Percentiles rank a stretch among this genome's conserved stretches.
These are phyloP conservation scores for Leptosphaerulina australis DNA, from an alignment of 2,329 filamentous ascomycete species.

Conservation along the genomic window DNA sequence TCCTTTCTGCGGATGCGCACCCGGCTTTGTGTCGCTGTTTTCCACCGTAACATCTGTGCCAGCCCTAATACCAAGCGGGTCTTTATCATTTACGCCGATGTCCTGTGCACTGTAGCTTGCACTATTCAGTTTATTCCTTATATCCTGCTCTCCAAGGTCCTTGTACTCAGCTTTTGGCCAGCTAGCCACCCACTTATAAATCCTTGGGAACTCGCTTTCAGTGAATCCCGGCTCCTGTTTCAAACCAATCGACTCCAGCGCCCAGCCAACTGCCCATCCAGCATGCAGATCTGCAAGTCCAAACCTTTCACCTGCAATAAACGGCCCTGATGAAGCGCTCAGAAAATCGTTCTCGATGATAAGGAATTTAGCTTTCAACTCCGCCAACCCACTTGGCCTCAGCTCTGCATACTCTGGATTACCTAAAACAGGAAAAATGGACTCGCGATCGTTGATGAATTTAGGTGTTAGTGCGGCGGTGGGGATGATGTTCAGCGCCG, in stretches of 20 bases:
- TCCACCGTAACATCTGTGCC: conserved; percentile 4
- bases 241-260: background rate
- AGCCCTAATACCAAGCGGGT: conserved; percentile 1
- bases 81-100: conserved; percentile 7
- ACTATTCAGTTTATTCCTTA: background rate
- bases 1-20: conserved; percentile 12
- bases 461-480: conserved; percentile 4
- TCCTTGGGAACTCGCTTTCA: background rate
- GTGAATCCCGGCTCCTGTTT: conserved; percentile 4
- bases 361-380: conserved; percentile 7
- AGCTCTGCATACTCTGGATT: conserved; percentile 3
- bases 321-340: background rate
- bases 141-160: background rate
- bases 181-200: conserved; percentile 2
- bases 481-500: conserved; percentile 12
- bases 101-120: background rate
- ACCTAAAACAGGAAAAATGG: conserved; percentile 4
- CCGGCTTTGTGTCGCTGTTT: conserved; percentile 7
- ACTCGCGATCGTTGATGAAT: conserved; percentile 8
- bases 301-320: conserved; percentile 5
- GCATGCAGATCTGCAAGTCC: conserved; percentile 13
- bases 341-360: conserved; percentile 13
- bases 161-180: conserved; percentile 5
- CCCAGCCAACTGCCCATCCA: conserved; percentile 12
- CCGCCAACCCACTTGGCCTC: conserved; percentile 10